Conservation (phyloP, 2,329 filamentous ascomycete species). For the Chalaropsis ovoidea region DNA sequence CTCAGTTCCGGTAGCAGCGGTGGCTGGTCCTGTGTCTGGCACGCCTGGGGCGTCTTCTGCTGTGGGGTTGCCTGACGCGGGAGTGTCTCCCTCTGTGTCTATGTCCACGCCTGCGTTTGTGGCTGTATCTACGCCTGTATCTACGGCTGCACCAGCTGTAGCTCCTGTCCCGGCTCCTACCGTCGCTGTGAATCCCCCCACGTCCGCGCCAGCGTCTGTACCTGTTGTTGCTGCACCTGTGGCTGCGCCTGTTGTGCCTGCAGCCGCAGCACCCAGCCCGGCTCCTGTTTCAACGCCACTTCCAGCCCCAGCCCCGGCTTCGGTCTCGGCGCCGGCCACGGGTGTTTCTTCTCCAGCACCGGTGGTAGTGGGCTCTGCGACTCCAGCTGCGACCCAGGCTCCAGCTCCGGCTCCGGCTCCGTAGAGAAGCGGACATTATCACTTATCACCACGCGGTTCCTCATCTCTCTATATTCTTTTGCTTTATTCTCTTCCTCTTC, state of each 20-base stretch:
- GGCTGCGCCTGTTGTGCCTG: background rate
- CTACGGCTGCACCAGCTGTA: background rate
- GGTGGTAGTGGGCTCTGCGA: background rate
- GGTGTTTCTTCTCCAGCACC: background rate
- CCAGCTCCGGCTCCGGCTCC: background rate
- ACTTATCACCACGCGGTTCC: background rate
- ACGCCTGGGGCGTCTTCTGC: background rate
- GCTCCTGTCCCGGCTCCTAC: no score
- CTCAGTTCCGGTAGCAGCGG: background rate
- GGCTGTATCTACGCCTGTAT: background rate
- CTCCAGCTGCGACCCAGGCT: background rate
- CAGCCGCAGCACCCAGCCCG: background rate
- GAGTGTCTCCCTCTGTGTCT: no score
- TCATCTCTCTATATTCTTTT: background rate
- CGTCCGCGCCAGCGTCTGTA: no score
- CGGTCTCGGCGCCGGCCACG: background rate
- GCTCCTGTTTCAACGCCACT: background rate
- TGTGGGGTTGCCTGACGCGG: background rate
- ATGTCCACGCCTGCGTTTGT: background rate
- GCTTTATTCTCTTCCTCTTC: constrained; percentile 12
- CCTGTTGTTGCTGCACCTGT: background rate
- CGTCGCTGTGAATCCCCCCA: no score
- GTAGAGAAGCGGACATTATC: background rate
- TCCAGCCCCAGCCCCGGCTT: background rate
- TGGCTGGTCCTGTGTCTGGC: no score